phyloP scores from a whole-genome alignment of 495 filamentous ascomycete species.

The Aspergillus affinis region DNA sequence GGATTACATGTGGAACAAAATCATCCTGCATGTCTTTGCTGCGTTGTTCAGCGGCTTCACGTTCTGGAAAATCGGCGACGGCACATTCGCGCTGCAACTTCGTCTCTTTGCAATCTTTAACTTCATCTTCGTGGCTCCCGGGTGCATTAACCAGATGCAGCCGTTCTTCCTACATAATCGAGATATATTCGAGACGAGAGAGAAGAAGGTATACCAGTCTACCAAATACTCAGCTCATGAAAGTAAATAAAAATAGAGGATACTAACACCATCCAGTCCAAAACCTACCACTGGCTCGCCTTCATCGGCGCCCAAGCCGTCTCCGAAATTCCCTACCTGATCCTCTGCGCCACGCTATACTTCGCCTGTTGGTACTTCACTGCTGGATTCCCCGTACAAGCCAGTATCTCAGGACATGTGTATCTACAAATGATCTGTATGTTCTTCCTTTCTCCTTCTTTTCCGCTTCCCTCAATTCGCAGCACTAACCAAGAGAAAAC shows the following conservation, averaged over 20 bases:
- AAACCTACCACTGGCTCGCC: slow-evolving; percentile 48
- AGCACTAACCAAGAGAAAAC: slow-evolving; percentile 6
- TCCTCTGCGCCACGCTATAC: slow-evolving; percentile 56
- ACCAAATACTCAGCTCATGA: slow-evolving; percentile 46
- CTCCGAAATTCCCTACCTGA: slow-evolving; percentile 60
- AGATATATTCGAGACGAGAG: slow-evolving; percentile 68
- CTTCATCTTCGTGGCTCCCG: slow-evolving; percentile 68
- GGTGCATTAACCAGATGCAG: slow-evolving; percentile 87
- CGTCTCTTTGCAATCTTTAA: slow-evolving; percentile 66
- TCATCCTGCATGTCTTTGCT: slow-evolving; percentile 40
- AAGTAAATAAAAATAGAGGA: slow-evolving; percentile 56
- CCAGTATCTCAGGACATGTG: slow-evolving; percentile 46
- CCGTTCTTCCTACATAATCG: slow-evolving; percentile 79
- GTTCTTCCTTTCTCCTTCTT: slow-evolving; percentile 12
- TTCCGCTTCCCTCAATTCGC: slow-evolving; percentile 3
- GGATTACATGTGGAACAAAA: slow-evolving; percentile 48
- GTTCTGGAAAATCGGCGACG: slow-evolving; percentile 47
- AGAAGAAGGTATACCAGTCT: slow-evolving; percentile 62
- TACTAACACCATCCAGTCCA: slow-evolving; percentile 58
- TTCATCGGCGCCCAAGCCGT: slow-evolving; percentile 48
- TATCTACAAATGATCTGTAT: slow-evolving; percentile 49
- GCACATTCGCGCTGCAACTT: slow-evolving; percentile 37
- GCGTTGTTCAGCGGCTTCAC: slow-evolving; percentile 47
- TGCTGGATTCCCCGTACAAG: slow-evolving; percentile 44
- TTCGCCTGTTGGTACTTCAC: slow-evolving; percentile 62